Conservation (phyloP, 2,329 filamentous ascomycete genomes). For the Neobulgaria alba region DNA sequence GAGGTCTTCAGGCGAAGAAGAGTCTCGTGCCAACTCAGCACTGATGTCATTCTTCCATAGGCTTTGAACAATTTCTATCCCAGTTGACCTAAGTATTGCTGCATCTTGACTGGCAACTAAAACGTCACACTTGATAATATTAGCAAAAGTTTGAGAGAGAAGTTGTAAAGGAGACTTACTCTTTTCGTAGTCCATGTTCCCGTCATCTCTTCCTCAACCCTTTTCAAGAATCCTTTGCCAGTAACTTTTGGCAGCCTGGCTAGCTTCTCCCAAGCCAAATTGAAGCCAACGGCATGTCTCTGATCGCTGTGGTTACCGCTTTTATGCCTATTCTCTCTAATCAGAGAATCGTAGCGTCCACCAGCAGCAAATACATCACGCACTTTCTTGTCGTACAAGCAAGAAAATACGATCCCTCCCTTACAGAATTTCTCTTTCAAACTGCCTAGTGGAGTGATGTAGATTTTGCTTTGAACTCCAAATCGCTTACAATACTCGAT, state of each 20-base stretch:
- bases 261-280: constrained; percentile 78
- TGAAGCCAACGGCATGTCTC: constrained; percentile 84
- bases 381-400: constrained; percentile 75
- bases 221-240: constrained; percentile 58
- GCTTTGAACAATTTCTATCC: constrained; percentile 66
- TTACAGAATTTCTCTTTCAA: constrained; percentile 87
- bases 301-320: constrained; percentile 53
- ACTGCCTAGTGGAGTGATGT: constrained; percentile 76
- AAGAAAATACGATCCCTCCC: constrained; percentile 82
- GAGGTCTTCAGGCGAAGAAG: constrained; percentile 71
- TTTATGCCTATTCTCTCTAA: constrained; percentile 72
- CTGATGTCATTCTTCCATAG: constrained; percentile 81
- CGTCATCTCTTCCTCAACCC: constrained; percentile 52
- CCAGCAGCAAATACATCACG: constrained; percentile 87
- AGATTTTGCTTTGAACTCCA: constrained; percentile 67
- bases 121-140: constrained; percentile 61
- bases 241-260: constrained; percentile 38
- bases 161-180: constrained; percentile 37
- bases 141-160: background rate
- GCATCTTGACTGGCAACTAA: constrained; percentile 83
- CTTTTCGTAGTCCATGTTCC: constrained; percentile 53
- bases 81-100: constrained; percentile 63
- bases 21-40: constrained; percentile 77
- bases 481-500: constrained; percentile 69
- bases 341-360: constrained; percentile 83